phyloP scores from a whole-genome alignment of 164 flowering plant species.

The Cinnamomum chago region DNA sequence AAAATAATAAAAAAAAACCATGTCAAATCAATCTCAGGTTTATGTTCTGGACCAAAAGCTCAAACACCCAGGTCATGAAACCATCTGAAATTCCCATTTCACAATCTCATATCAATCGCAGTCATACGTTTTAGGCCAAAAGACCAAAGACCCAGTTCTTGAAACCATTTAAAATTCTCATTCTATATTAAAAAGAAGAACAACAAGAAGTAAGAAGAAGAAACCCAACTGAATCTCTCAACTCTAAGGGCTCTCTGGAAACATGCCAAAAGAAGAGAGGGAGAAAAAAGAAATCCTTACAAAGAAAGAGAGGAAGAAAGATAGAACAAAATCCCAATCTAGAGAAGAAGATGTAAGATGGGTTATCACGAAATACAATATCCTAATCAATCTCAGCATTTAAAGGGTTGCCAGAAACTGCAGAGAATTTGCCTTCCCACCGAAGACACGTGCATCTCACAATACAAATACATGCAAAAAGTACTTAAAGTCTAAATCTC shows the following conservation, averaged over 20 bases:
- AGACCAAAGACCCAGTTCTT: slow-evolving; percentile 21
- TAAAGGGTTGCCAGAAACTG: slow-evolving; percentile 14
- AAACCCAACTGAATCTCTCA: slow-evolving; percentile 11
- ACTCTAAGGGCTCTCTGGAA: slow-evolving; percentile 7
- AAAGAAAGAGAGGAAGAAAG: background rate
- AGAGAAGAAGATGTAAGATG: slow-evolving; percentile 26
- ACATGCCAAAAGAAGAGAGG: slow-evolving; percentile 1
- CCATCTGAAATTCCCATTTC: background rate
- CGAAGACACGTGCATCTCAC: slow-evolving; percentile 45
- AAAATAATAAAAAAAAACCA: background rate
- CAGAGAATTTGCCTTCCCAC: slow-evolving; percentile 45
- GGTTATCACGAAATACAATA: slow-evolving; percentile 12
- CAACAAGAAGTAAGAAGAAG: background rate
- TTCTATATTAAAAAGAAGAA: slow-evolving; percentile 8
- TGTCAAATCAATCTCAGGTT: background rate
- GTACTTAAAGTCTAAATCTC: slow-evolving; percentile 12
- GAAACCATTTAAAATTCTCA: slow-evolving; percentile 14
- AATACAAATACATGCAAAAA: slow-evolving; percentile 7
- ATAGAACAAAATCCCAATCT: slow-evolving; percentile 1
- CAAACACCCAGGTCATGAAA: background rate
- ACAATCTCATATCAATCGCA: background rate
- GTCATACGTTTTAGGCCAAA: background rate
- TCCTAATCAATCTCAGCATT: slow-evolving; percentile 12
- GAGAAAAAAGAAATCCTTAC: background rate
- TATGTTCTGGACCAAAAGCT: background rate